Percentiles rank a stretch among this genome's conserved stretches.
phyloP scores from a whole-genome alignment of 768 basidiomycete species.

The Rubroboletus pulcherrimus region DNA sequence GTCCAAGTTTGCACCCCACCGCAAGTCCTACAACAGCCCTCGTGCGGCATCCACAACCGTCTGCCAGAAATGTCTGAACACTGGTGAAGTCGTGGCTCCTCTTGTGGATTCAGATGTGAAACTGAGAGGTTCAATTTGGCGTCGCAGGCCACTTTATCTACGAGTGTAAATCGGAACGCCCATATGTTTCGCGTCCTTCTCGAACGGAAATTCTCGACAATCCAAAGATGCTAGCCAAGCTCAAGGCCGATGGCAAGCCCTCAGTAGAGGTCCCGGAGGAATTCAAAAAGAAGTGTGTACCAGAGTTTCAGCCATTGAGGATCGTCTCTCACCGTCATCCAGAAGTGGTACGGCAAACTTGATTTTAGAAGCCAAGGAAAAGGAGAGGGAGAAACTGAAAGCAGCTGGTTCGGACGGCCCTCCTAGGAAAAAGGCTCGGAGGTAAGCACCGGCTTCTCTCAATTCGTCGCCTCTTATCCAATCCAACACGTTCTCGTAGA shows the following conservation, averaged over 20 bases:
- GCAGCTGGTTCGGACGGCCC: constrained; percentile 27
- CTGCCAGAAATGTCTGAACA: constrained; percentile 79
- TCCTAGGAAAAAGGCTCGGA: constrained; percentile 35
- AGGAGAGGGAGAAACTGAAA: constrained; percentile 53
- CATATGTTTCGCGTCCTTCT: constrained; percentile 87
- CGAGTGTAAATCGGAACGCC: constrained; percentile 77
- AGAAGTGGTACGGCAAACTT: constrained; percentile 81
- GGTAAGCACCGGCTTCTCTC: constrained; percentile 34
- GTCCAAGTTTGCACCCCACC: constrained; percentile 81
- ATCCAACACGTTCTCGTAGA: constrained; percentile 18
- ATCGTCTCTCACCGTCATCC: constrained; percentile 5
- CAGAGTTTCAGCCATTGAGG: neutral
- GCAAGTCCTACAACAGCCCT: constrained; percentile 56
- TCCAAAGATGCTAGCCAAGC: constrained; percentile 60
- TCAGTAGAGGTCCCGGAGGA: constrained; percentile 87
- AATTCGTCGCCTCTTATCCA: neutral
- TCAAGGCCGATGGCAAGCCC: constrained; percentile 68
- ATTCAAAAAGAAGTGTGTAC: constrained; percentile 73
- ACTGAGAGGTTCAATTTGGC: neutral
- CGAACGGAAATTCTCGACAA: constrained; percentile 84
- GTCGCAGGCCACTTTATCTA: constrained; percentile 81
- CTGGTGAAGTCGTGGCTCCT: constrained; percentile 40
- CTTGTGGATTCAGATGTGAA: constrained; percentile 2
- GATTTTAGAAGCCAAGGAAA: constrained; percentile 81
- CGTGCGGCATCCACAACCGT: constrained; percentile 62